A percentile compares a stretch with the other conserved stretches of the same genome.
Conservation (phyloP, 306 rosid genomes). For the Citrullus colocynthis region DNA sequence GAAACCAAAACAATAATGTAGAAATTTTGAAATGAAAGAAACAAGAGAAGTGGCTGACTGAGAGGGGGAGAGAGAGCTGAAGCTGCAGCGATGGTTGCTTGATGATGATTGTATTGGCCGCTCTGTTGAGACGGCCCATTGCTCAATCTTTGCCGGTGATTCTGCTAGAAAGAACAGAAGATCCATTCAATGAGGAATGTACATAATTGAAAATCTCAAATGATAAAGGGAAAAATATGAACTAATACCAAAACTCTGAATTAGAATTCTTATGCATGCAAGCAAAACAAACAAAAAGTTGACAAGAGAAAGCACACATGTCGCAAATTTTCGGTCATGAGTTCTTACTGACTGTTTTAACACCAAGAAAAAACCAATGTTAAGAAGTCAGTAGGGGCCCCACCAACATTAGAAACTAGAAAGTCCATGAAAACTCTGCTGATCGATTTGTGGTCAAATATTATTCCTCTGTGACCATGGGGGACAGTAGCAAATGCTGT, state of each 20-base stretch:
- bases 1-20: not conserved
- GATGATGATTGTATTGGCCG: conserved; percentile 65
- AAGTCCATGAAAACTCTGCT: not conserved
- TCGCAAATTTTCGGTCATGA: not conserved
- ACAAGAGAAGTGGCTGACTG: conserved; percentile 33
- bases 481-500: not conserved
- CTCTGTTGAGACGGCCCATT: conserved; percentile 52
- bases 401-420: not conserved
- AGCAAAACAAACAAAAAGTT: not conserved
- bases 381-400: not conserved
- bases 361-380: not conserved
- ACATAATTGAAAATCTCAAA: not conserved
- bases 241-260: not conserved
- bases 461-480: not conserved
- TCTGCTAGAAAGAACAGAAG: conserved; percentile 14
- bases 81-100: conserved; percentile 47
- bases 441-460: not conserved
- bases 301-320: not conserved
- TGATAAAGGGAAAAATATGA: not conserved
- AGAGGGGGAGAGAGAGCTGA: conserved; percentile 52
- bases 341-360: not conserved
- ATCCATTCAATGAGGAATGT: not conserved
- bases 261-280: conserved; percentile 1
- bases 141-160: conserved; percentile 33
- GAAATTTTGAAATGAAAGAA: not conserved